Evolutionary conservation across 768 basidiomycete species (phyloP), one percentile per base, ranked within the genome.

Genomic region (Kwoniella pini): DNA sequence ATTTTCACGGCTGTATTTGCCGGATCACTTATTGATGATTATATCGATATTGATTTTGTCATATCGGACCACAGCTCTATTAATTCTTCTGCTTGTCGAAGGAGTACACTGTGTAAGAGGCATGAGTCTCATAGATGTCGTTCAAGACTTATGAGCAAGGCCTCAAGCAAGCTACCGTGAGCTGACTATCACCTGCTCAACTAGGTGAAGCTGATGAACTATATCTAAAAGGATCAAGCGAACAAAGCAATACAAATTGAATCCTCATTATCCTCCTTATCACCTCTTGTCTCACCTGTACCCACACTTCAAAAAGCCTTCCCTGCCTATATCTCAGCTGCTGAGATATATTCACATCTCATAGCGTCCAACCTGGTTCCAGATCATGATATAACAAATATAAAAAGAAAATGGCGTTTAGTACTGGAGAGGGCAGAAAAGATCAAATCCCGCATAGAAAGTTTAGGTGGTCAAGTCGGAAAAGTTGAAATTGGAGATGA

Each of bases 361-460:
- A 27, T 72, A 0, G 36, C 71, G 0, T 69, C 69, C 0, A 54
- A 39, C 17, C 53, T 68, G 4, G 71, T 70, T 5, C 71, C 74
- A 12, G 21, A 31, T 2, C 6, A 27, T 22, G 69, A 73, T 13
- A 46, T 49, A n/a, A 10, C 53, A 2, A 49, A 22, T 4, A 58
- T 76, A 31, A 64, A 61, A 60, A 74, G 70, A 55, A 70, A 70
- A 70, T 78, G 77, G 75, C 64, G 73, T 21, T 46, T 74, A 22
- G 74, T 76, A 13, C 56, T 78, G 12, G 75, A 76, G 42, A 58
- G 77, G 28, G 77, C 75, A 7, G 75, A 78, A 51, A 71, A 75
- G 62, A 63, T 78, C 60, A 76, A 75, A 59, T 59, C 57, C 39
- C 38, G 64, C 31, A 65, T 77, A 1, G 64, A 69, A 26, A 61